Evolutionary conservation across 2,329 filamentous ascomycete genomes (phyloP).

Genomic region (Fusarium aywerte): DNA sequence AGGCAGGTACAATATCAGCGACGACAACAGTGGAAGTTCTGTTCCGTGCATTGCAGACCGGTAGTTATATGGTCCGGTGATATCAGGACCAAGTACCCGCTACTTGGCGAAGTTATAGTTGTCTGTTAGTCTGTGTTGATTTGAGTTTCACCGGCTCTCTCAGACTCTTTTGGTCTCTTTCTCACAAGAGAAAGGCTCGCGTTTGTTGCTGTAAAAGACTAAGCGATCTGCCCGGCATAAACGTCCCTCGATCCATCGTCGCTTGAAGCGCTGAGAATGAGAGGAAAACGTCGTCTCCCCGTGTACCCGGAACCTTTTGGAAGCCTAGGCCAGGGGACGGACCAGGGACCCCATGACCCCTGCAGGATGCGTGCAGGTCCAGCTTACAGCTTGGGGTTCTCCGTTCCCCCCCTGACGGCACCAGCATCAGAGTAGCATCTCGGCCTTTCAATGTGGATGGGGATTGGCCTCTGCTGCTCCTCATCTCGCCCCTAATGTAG

Average conservation of each 20-base stretch:
- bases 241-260: slow-evolving; percentile 2
- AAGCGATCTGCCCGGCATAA: slow-evolving; percentile 6
- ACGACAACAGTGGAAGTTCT: slow-evolving; percentile 1
- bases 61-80: not conserved
- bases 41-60: slow-evolving; percentile 20
- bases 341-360: slow-evolving; percentile 19
- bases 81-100: slow-evolving; percentile 7
- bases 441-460: slow-evolving; percentile 18
- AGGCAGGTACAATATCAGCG: not conserved
- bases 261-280: slow-evolving; percentile 4
- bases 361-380: slow-evolving; percentile 30
- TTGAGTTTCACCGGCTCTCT: slow-evolving; percentile 12
- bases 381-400: slow-evolving; percentile 6
- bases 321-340: not conserved
- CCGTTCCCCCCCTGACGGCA: slow-evolving; percentile 42
- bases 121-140: slow-evolving; percentile 1
- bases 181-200: not conserved
- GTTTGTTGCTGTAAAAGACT: not conserved
- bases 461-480: slow-evolving; percentile 33
- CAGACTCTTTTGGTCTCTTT: not conserved
- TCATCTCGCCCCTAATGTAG: slow-evolving; percentile 42
- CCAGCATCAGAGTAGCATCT: slow-evolving; percentile 12
- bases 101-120: slow-evolving; percentile 12
- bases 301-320: slow-evolving; percentile 19
- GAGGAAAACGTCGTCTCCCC: slow-evolving; percentile 13